These are phyloP conservation scores for Inonotus obliquus DNA, from an alignment of 1,284 basidiomycete genomes.

Conservation along the genomic window DNA sequence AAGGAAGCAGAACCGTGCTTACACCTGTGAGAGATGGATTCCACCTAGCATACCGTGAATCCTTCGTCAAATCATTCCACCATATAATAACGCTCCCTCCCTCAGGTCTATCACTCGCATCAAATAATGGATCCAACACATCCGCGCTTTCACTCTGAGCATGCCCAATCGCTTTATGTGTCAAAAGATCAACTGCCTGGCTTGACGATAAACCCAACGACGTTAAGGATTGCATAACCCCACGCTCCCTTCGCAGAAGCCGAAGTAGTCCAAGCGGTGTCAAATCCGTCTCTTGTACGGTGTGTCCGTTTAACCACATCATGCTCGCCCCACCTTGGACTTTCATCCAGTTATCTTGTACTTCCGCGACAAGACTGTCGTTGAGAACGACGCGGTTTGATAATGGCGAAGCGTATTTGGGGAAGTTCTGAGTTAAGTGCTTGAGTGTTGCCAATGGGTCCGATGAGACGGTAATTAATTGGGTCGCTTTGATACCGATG, in stretches of 20 bases:
- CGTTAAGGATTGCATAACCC: constrained; percentile 57
- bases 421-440: constrained; percentile 83
- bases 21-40: constrained; percentile 46
- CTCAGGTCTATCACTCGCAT: constrained; percentile 84
- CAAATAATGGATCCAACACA: constrained; percentile 73
- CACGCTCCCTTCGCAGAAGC: constrained; percentile 65
- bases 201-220: constrained; percentile 54
- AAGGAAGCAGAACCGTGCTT: constrained; percentile 21
- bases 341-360: constrained; percentile 51
- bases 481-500: constrained; percentile 70
- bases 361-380: constrained; percentile 50
- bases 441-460: constrained; percentile 60
- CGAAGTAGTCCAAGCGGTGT: constrained; percentile 57
- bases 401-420: constrained; percentile 72
- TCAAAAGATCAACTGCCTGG: constrained; percentile 70
- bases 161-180: constrained; percentile 51
- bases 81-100: constrained; percentile 73
- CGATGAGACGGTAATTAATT: constrained; percentile 61
- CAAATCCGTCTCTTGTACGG: constrained; percentile 58
- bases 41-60: constrained; percentile 63
- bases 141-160: constrained; percentile 45
- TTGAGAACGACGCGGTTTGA: constrained; percentile 59
- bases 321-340: constrained; percentile 49
- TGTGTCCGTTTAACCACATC: constrained; percentile 78
- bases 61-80: constrained; percentile 90